Percentiles rank a stretch among this genome's conserved stretches.
Conservation (phyloP, 306 rosid genomes). For the Rosa chinensis region DNA sequence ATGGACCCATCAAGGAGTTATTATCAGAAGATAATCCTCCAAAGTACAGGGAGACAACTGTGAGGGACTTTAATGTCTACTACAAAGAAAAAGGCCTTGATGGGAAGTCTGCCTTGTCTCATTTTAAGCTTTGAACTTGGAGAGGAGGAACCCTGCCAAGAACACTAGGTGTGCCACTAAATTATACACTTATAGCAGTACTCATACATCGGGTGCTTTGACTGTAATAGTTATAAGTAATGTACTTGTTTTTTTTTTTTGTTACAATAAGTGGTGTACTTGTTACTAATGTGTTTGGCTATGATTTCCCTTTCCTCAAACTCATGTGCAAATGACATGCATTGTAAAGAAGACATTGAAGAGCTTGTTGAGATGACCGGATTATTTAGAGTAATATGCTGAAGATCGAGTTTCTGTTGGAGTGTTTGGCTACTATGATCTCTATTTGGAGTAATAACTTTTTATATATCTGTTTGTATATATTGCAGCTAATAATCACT, state of each 20-base stretch:
- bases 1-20: slow-evolving; percentile 7
- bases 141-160: no score
- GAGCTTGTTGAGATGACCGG: no score
- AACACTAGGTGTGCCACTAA: no score
- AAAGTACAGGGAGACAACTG: slow-evolving; percentile 6
- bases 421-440: slow-evolving; percentile 23
- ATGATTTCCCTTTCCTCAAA: no score
- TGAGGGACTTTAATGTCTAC: not conserved
- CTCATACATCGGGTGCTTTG: no score
- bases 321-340: no score
- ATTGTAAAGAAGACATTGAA: no score
- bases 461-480: no score
- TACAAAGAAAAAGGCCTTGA: slow-evolving; percentile 7
- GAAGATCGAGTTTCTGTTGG: not conserved
- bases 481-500: no score
- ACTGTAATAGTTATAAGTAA: slow-evolving; percentile 2
- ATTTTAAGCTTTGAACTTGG: slow-evolving; percentile 14
- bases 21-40: slow-evolving; percentile 4
- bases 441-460: not conserved
- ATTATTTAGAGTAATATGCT: not conserved
- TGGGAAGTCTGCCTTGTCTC: slow-evolving; percentile 18
- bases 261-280: not conserved
- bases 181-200: no score
- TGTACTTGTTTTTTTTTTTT: slow-evolving; percentile 25
- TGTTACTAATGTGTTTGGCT: no score